A percentile compares a stretch with the other conserved stretches of the same genome.
phyloP scores from a whole-genome alignment of 176 grass and related monocot species.

The Carex parvula region DNA sequence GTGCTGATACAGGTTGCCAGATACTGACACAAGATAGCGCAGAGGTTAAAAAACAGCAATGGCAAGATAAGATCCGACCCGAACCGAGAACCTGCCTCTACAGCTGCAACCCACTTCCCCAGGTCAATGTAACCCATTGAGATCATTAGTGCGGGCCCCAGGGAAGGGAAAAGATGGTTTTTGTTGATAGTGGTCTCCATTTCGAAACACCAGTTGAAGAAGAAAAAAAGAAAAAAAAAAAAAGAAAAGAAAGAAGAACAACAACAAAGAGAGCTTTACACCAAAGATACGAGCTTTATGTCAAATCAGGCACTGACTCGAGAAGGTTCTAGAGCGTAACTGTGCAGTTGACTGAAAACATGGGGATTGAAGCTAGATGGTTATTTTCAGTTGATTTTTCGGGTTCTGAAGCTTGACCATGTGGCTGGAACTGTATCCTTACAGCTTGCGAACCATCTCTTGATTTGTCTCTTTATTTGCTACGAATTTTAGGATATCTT shows the following conservation, averaged over 20 bases:
- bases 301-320: neutral
- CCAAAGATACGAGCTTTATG: neutral
- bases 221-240: neutral
- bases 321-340: neutral
- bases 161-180: conserved; percentile 46
- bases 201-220: conserved; percentile 2
- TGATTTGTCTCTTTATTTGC: neutral
- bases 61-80: conserved; percentile 69
- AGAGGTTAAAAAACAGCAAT: conserved; percentile 76
- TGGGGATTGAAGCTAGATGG: neutral
- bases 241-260: neutral
- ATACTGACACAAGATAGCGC: conserved; percentile 83
- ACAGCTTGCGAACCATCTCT: neutral
- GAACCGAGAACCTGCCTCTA: conserved; percentile 68
- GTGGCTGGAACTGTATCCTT: neutral
- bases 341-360: neutral
- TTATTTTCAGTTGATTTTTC: neutral
- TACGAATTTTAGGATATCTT: neutral
- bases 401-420: neutral
- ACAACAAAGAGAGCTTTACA: neutral
- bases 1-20: conserved; percentile 73
- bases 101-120: conserved; percentile 72
- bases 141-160: conserved; percentile 74
- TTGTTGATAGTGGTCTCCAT: conserved; percentile 6
- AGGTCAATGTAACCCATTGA: conserved; percentile 93